Conservation (phyloP, 2,329 filamentous ascomycete species). For the Myriangium duriaei region DNA sequence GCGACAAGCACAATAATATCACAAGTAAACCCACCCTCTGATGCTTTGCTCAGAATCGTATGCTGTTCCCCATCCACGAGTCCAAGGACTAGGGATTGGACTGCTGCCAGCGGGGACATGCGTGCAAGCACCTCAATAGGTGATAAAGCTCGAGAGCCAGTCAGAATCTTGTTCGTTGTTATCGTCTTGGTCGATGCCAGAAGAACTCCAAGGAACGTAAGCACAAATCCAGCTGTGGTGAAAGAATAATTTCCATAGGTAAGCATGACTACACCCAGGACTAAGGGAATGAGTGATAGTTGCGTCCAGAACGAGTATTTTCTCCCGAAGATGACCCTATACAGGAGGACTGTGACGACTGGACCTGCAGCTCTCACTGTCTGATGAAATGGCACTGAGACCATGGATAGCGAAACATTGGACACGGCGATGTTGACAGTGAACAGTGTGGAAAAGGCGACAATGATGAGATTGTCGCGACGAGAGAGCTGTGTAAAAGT, state of each 20-base stretch:
- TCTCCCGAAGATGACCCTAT: conserved; percentile 43
- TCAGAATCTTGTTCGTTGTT: conserved; percentile 53
- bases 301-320: conserved; percentile 46
- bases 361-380: conserved; percentile 50
- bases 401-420: conserved; percentile 49
- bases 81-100: conserved; percentile 43
- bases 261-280: conserved; percentile 46
- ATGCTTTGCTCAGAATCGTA: conserved; percentile 13
- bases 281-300: conserved; percentile 47
- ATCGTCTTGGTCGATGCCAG: conserved; percentile 43
- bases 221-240: conserved; percentile 37
- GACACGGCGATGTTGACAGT: conserved; percentile 52
- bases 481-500: conserved; percentile 40
- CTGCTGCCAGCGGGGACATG: conserved; percentile 48
- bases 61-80: conserved; percentile 38
- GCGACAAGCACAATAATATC: conserved; percentile 17
- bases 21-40: conserved; percentile 16
- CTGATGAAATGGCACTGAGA: conserved; percentile 55
- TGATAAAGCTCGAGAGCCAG: conserved; percentile 44
- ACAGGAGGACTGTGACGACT: conserved; percentile 50
- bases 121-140: conserved; percentile 49
- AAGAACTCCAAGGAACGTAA: conserved; percentile 27
- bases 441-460: conserved; percentile 48
- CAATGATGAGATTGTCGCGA: conserved; percentile 43
- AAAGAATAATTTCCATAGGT: conserved; percentile 53